Base-by-base conservation (phyloP, 2,329 filamentous ascomycete genomes). In the Hymenoscyphus fraxineus region DNA sequence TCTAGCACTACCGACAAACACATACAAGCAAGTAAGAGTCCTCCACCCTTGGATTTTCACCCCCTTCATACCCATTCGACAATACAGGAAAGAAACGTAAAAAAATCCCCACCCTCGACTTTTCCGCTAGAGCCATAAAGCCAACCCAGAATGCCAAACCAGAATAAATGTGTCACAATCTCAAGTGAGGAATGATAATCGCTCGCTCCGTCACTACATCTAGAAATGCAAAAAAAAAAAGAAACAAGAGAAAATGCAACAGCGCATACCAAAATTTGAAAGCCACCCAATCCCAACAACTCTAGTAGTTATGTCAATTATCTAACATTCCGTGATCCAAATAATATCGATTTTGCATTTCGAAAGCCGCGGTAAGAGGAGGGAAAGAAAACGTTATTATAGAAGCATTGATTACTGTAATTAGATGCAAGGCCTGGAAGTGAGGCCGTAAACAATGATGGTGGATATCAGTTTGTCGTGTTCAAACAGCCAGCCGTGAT, bases 401-500 rank as follows among this genome's bases (percentile, higher is more conserved):
- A 27, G 22, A 22, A 54, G 19, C 3, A 27, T 27, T 54, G 47
- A 54, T 54, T 19, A 35, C 35, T 35, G 35, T 35, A 6, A 35
- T 7, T 35, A 35, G 35, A 35, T 35, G 9, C 9, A 35, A 35
- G 35, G 9, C 35, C 35, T 22, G 22, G 9, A 54, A 13, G n/a
- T 54, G 22, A 54, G 4, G 47, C 22, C 47, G 47, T 54, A 54
- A 54, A 19, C 19, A 13, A 54, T 54, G 47, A 54, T 27, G 22
- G 19, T 10, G 10, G 19, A 54, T 54, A 54, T 54, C 19, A 27
- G 22, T 54, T 54, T 54, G 47, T 54, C 19, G 19, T 54, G 10
- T 54, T 54, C 47, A 54, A 27, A 54, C 47, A 54, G 47, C 47
- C 47, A 13, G 47, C 47, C 47, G 47, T 54, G 22, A 54, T 22